Evolutionary conservation across 1,284 basidiomycete species (phyloP).

Genomic region (Gymnopus androsaceus): DNA sequence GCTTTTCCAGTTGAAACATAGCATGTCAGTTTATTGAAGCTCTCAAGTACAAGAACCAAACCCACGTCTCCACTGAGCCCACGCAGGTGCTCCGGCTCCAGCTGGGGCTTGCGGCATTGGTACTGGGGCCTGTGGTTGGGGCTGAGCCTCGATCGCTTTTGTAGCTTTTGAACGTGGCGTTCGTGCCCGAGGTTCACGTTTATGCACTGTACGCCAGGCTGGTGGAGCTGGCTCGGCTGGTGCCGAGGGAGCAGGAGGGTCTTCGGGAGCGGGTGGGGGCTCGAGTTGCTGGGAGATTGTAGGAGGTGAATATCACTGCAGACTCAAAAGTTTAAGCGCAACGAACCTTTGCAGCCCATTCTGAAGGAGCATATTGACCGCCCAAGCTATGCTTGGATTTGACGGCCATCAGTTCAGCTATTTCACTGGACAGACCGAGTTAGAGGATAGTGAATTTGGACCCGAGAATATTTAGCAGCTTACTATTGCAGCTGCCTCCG

Average conservation of each 20-base stretch:
- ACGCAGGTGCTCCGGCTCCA: conserved; percentile 57
- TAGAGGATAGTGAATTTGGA: too few species aligned
- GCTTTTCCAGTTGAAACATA: conserved; percentile 36
- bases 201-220: conserved; percentile 71
- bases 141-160: conserved; percentile 29
- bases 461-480: too few species aligned
- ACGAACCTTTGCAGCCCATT: conserved; percentile 61
- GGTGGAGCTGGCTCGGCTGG: conserved; percentile 50
- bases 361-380: conserved; percentile 61
- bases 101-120: conserved; percentile 39
- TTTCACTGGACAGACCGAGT: conserved; percentile 70
- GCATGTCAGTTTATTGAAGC: neutral
- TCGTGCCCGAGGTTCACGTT: conserved; percentile 54
- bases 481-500: conserved; percentile 69
- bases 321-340: conserved; percentile 1
- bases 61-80: conserved; percentile 77
- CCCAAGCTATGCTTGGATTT: conserved; percentile 74
- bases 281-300: conserved; percentile 16
- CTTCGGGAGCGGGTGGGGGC: conserved; percentile 35
- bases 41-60: conserved; percentile 11
- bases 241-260: conserved; percentile 27
- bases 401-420: conserved; percentile 73
- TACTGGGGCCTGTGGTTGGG: conserved; percentile 30
- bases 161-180: conserved; percentile 41
- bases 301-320: neutral